Percentiles rank a stretch among this genome's conserved stretches.
phyloP scores from a whole-genome alignment of 1,284 basidiomycete genomes.

The Ganoderma lingzhi region DNA sequence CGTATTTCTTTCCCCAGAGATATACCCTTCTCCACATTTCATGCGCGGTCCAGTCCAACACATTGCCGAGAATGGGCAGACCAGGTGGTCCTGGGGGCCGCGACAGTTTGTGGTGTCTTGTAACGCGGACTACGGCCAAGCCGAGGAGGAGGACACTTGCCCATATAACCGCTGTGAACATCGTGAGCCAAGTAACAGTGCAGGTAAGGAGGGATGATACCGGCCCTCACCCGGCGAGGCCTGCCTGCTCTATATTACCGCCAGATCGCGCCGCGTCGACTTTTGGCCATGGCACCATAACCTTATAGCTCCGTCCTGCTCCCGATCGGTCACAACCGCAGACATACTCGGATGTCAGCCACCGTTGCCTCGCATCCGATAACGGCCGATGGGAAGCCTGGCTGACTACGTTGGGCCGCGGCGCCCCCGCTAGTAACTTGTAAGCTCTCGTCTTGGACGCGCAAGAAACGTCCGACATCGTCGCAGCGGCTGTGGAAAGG shows the following conservation, averaged over 20 bases:
- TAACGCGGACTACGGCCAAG: not conserved
- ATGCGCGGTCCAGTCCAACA: conserved; percentile 15
- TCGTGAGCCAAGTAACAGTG: not conserved
- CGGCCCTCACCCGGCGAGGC: not conserved
- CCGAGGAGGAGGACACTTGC: not conserved
- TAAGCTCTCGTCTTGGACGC: not conserved
- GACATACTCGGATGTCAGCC: not conserved
- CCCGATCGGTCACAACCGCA: not conserved
- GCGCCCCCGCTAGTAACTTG: not conserved
- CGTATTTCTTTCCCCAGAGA: conserved; percentile 10
- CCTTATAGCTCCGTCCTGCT: not conserved
- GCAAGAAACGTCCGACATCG: not conserved
- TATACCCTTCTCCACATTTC: conserved; percentile 11
- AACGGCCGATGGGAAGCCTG: not conserved
- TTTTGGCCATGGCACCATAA: not conserved
- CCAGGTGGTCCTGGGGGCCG: conserved; percentile 20
- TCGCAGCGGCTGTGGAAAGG: not conserved
- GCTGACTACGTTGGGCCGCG: not conserved
- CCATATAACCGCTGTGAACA: not conserved
- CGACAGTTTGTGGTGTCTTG: not conserved
- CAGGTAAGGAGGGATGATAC: not conserved
- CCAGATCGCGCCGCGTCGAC: not conserved
- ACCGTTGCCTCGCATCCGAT: not conserved
- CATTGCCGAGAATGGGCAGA: conserved; percentile 20
- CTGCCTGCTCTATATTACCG: not conserved